These are phyloP conservation scores for Metschnikowia gelsemii DNA, from an alignment of 805 yeast genomes.

Conservation along the genomic window DNA sequence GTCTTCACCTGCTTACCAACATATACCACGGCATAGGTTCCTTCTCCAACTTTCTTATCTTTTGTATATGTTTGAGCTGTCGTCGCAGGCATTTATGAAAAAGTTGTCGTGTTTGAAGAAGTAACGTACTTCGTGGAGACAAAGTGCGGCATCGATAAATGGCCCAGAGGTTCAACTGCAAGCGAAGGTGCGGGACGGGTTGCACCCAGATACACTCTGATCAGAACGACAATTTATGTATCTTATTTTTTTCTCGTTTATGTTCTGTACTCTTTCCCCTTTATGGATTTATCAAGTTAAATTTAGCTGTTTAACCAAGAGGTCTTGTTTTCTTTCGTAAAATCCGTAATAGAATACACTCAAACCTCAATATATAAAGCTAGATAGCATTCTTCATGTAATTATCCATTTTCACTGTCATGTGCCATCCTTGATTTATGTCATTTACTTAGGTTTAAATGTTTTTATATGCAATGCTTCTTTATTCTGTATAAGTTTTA, in stretches of 20 bases:
- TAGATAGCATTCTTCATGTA: too few species aligned
- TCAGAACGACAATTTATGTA: too few species aligned
- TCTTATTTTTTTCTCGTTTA: too few species aligned
- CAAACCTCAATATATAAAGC: too few species aligned
- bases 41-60: conserved; percentile 95
- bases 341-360: too few species aligned
- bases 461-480: not conserved
- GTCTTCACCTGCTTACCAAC: conserved; percentile 66
- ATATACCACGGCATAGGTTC: conserved; percentile 96
- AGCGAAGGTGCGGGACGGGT: not conserved
- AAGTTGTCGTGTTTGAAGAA: not conserved
- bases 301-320: too few species aligned
- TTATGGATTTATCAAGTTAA: too few species aligned
- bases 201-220: too few species aligned
- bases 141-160: not conserved
- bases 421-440: too few species aligned
- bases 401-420: too few species aligned
- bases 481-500: not conserved
- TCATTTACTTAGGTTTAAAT: not conserved
- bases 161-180: not conserved
- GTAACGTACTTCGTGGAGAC: not conserved
- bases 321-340: too few species aligned
- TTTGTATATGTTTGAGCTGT: conserved; percentile 33
- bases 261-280: too few species aligned
- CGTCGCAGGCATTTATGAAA: conserved; percentile 5